Percentiles rank a stretch among this genome's conserved stretches.
Evolutionary conservation across 2,329 filamentous ascomycete species (phyloP).

Genomic region (Calonectria pseudoreteaudii): DNA sequence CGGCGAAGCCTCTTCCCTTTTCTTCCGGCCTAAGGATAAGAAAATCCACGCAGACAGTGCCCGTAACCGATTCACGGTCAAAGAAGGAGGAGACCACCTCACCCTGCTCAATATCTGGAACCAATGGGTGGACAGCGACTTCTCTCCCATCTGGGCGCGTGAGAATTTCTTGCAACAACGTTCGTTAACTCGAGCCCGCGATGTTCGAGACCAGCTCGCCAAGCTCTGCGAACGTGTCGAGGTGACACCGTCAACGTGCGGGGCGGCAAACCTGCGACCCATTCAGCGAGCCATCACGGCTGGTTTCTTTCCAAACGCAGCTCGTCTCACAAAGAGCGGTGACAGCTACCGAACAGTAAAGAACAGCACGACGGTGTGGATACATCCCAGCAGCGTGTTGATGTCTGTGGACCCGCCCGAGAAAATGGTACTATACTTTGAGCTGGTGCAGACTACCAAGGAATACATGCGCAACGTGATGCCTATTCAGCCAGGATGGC

Average conservation of each 20-base stretch:
- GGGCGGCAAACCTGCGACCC: constrained; percentile 75
- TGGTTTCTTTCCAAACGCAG: constrained; percentile 95
- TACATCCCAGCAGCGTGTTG: constrained; percentile 90
- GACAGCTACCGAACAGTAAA: constrained; percentile 93
- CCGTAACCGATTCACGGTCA: constrained; percentile 86
- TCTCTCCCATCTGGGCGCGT: constrained; percentile 85
- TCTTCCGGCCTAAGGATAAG: constrained; percentile 97
- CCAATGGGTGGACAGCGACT: constrained; percentile 94
- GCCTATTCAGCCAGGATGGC: constrained; percentile 86
- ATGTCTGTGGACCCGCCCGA: constrained; percentile 80
- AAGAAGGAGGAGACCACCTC: constrained; percentile 90
- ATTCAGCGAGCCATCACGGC: constrained; percentile 91
- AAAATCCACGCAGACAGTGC: constrained; percentile 96
- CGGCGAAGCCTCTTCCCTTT: constrained; percentile 86
- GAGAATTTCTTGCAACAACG: constrained; percentile 96
- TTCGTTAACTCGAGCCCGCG: constrained; percentile 86
- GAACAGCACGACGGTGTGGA: constrained; percentile 86
- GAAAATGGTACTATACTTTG: constrained; percentile 89
- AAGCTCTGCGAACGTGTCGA: constrained; percentile 96
- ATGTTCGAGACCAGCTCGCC: constrained; percentile 91
- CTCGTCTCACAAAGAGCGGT: constrained; percentile 83
- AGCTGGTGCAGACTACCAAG: constrained; percentile 84
- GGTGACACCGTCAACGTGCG: constrained; percentile 77
- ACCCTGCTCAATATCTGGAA: constrained; percentile 94
- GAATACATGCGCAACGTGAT: constrained; percentile 93